Evolutionary conservation across 192 early-diverging fungal species (phyloP), one percentile per base, ranked within the genome.

Genomic region (Backusella westeae): DNA sequence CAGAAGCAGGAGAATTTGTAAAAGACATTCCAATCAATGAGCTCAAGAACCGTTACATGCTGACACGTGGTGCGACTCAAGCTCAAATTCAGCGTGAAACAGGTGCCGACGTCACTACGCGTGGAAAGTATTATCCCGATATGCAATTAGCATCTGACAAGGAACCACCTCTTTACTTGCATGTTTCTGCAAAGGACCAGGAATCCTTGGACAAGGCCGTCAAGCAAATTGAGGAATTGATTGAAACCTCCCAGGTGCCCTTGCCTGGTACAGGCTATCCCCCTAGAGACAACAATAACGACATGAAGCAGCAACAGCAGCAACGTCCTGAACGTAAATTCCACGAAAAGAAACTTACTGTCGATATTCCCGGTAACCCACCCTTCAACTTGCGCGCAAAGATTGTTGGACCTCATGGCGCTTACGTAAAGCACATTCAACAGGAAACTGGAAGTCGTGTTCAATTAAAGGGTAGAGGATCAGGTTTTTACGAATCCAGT

Each of bases 401-500:
- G 80, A 88, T 97, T 35, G 91, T 96, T 59, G 96, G 96, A 12
- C 94, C 95, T 23, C 86, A 86, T 74, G 92, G 88, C 34, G 74
- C 82, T 21, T 95, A 94, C 82, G 93, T 97, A 67, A 95, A 96
- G 79, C 94, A 95, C 80, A 95, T 97, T 66, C 92, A 96, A 77
- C 86, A 86, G 56, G 91, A 91, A 44, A 94, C 96, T 3, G 84
- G 87, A 0, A 88, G 93, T 23, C 87, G 91, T 7, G 91, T 97
- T 23, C 91, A 96, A 52, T 84, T 96, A 23, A 93, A 94, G 46
- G 96, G 96, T 7, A 81, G 85, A 38, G 96, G 96, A 0, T 96
- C 95, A 9, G 95, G 95, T 10, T 96, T 86, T 66, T 85, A 88
- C 14, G 95, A 97, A 44, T 74, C 76, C 14, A 82, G 77, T 0